These are phyloP conservation scores for Manihot esculenta DNA, from an alignment of 441 rosid species.

Conservation along the genomic window DNA sequence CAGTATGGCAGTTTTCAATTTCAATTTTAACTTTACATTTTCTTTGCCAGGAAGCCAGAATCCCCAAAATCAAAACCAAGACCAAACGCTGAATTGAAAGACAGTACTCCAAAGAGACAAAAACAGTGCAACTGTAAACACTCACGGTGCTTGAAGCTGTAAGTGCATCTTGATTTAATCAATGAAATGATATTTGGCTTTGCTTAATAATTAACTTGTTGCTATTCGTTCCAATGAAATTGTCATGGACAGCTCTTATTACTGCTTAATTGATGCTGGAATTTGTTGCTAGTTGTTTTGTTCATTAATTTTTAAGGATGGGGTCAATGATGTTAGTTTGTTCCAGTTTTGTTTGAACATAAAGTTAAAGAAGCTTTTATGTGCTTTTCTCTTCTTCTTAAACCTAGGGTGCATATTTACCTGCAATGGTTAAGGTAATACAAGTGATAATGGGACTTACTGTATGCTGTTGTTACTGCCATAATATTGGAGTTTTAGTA, in stretches of 20 bases:
- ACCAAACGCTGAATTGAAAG: slow-evolving; percentile 66
- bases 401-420: not conserved
- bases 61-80: slow-evolving; percentile 82
- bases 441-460: not conserved
- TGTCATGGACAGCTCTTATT: not conserved
- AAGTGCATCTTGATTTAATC: slow-evolving; percentile 35
- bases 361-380: not conserved
- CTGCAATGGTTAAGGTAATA: slow-evolving; percentile 10
- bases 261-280: slow-evolving; percentile 4
- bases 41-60: slow-evolving; percentile 64
- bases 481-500: not conserved
- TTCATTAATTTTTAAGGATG: not conserved
- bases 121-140: slow-evolving; percentile 97
- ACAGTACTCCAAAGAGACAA: slow-evolving; percentile 92
- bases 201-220: not conserved
- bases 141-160: slow-evolving; percentile 97
- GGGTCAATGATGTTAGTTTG: not conserved
- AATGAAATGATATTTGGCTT: not conserved
- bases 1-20: not conserved
- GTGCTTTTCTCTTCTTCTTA: not conserved
- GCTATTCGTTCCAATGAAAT: not conserved
- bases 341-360: not conserved
- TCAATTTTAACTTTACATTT: not conserved
- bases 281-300: slow-evolving; percentile 9
- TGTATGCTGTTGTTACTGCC: not conserved